phyloP scores from a whole-genome alignment of 2,329 filamentous ascomycete genomes.

The Microdochium bolleyi region DNA sequence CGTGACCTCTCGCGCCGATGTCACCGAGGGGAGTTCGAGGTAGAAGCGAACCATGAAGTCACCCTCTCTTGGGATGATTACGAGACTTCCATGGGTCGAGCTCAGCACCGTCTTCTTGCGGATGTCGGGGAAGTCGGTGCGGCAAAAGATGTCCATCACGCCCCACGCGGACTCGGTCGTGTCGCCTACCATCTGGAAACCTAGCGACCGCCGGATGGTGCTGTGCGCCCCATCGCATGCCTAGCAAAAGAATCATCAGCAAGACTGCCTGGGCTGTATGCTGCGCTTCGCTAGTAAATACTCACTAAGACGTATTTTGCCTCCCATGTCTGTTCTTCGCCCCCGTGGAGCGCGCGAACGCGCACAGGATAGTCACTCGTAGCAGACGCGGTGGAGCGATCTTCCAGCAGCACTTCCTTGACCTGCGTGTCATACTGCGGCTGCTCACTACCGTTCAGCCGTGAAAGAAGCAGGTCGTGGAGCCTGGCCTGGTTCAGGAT shows the following conservation, averaged over 20 bases:
- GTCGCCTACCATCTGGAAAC: slow-evolving; percentile 46
- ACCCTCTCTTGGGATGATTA: slow-evolving; percentile 55
- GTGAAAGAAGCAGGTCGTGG: slow-evolving; percentile 41
- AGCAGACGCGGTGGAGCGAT: slow-evolving; percentile 22
- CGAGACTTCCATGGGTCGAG: slow-evolving; percentile 43
- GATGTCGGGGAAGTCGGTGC: slow-evolving; percentile 55
- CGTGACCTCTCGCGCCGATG: slow-evolving; percentile 40
- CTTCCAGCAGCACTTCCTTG: slow-evolving; percentile 40
- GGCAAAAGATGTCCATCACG: slow-evolving; percentile 43
- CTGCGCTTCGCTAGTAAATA: slow-evolving; percentile 2
- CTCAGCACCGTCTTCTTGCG: slow-evolving; percentile 47
- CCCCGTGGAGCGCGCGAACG: slow-evolving; percentile 31
- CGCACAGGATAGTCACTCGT: slow-evolving; percentile 29
- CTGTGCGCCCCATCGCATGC: slow-evolving; percentile 43
- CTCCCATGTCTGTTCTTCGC: slow-evolving; percentile 27
- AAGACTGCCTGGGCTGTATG: background rate
- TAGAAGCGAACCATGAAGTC: slow-evolving; percentile 53
- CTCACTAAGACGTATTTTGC: slow-evolving; percentile 45
- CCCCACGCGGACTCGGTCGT: slow-evolving; percentile 17
- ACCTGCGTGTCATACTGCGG: slow-evolving; percentile 46
- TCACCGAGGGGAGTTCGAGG: slow-evolving; percentile 46
- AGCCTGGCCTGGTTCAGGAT: slow-evolving; percentile 49
- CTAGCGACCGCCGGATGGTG: slow-evolving; percentile 38
- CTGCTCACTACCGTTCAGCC: slow-evolving; percentile 34
- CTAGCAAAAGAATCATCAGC: slow-evolving; percentile 7